Evolutionary conservation across 345 rosid species (phyloP).

Genomic region (Boechera retrofracta): DNA sequence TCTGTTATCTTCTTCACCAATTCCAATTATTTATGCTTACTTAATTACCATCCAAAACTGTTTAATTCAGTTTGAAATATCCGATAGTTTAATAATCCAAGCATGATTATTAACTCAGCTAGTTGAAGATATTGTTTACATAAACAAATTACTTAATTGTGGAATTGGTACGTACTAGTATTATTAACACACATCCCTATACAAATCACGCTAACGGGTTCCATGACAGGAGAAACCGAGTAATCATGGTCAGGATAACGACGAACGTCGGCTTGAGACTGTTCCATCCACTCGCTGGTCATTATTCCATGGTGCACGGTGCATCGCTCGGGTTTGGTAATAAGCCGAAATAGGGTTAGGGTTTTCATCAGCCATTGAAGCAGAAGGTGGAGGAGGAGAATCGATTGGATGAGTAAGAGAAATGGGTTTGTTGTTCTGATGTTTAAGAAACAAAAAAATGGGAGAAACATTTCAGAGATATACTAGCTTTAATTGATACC

Average conservation of each 20-base stretch:
- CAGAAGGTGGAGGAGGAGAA: conserved; percentile 40
- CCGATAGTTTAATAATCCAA: neutral
- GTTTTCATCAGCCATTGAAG: conserved; percentile 63
- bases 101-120: neutral
- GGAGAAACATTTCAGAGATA: no score
- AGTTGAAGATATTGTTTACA: neutral
- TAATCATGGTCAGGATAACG: conserved; percentile 32
- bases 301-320: no score
- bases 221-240: conserved; percentile 14
- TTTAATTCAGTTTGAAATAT: neutral
- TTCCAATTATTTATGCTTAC: neutral
- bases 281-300: no score
- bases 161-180: neutral
- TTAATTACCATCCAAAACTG: conserved; percentile 2
- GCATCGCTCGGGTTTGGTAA: conserved; percentile 56
- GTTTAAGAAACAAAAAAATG: no score
- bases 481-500: no score
- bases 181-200: neutral
- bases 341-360: conserved; percentile 70
- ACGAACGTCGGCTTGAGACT: conserved; percentile 61
- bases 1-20: conserved; percentile 17
- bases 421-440: no score
- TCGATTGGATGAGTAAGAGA: conserved; percentile 7
- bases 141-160: neutral
- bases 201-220: conserved; percentile 58